These are phyloP conservation scores for Colletotrichum salicis DNA, from an alignment of 2,329 filamentous ascomycete species.

Conservation along the genomic window DNA sequence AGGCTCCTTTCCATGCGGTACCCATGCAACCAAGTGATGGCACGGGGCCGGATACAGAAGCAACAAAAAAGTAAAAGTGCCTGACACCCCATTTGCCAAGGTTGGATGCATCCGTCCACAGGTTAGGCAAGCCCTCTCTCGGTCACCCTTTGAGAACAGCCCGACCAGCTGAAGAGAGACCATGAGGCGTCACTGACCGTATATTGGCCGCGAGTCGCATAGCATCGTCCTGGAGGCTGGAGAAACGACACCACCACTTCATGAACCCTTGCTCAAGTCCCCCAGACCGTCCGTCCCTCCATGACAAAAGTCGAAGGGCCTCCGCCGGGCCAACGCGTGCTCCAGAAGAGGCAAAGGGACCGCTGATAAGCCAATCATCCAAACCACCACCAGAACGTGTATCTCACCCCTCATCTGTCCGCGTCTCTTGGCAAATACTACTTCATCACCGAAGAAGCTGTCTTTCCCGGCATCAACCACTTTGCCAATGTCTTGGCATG, in stretches of 20 bases:
- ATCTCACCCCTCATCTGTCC: constrained; percentile 18
- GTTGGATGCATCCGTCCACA: neutral
- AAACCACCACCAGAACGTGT: constrained; percentile 27
- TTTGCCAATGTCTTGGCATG: constrained; percentile 22
- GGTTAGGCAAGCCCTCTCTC: neutral
- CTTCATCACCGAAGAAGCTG: constrained; percentile 33
- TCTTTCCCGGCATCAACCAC: constrained; percentile 16
- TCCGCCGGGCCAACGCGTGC: neutral
- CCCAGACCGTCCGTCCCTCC: neutral
- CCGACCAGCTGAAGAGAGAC: constrained; percentile 7
- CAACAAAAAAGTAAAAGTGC: too few species aligned
- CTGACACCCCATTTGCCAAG: neutral
- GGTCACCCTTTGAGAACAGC: constrained; percentile 4
- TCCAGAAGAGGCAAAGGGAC: constrained; percentile 24
- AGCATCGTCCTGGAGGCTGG: neutral
- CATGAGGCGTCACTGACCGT: constrained; percentile 19
- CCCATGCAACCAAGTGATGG: neutral
- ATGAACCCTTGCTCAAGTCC: neutral
- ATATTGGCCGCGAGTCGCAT: constrained; percentile 22
- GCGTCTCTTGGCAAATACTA: constrained; percentile 28
- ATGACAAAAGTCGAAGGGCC: too few species aligned
- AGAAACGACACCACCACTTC: neutral
- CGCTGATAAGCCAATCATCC: constrained; percentile 35
- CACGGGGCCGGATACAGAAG: neutral
- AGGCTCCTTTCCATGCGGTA: neutral